Conservation (phyloP, 2,329 filamentous ascomycete species). For the Alternaria burnsii region DNA sequence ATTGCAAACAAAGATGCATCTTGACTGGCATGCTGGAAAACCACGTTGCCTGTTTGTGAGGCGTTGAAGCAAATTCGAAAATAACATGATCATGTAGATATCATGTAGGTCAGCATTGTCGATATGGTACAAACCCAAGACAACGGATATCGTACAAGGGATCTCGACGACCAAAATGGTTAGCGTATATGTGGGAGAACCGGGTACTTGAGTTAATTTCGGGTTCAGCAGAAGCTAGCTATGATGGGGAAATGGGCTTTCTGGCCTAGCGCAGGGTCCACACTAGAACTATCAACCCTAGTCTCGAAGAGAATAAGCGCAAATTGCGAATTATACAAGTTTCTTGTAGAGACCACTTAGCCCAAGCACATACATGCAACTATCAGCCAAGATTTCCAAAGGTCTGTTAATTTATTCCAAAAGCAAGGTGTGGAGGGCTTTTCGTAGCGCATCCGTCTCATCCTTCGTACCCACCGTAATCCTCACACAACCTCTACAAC, state of each 20-base stretch:
- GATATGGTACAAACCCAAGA: too few relatives aligned
- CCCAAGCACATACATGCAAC: neutral
- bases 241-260: neutral
- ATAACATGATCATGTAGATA: too few relatives aligned
- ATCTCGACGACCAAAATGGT: too few relatives aligned
- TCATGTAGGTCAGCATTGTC: too few relatives aligned
- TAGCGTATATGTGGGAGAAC: too few relatives aligned
- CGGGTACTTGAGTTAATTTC: too few relatives aligned
- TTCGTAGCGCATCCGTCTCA: neutral
- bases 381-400: too few relatives aligned
- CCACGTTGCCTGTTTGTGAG: too few relatives aligned
- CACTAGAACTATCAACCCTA: neutral
- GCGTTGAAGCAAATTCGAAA: too few relatives aligned
- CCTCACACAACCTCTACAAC: neutral
- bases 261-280: neutral
- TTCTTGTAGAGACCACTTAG: neutral
- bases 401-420: neutral
- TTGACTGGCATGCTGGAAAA: too few relatives aligned
- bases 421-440: neutral
- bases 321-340: neutral
- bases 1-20: too few relatives aligned
- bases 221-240: neutral
- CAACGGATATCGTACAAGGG: too few relatives aligned
- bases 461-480: neutral
- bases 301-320: neutral